phyloP scores from a whole-genome alignment of 768 basidiomycete species.

The Kwoniella mangroviensis region DNA sequence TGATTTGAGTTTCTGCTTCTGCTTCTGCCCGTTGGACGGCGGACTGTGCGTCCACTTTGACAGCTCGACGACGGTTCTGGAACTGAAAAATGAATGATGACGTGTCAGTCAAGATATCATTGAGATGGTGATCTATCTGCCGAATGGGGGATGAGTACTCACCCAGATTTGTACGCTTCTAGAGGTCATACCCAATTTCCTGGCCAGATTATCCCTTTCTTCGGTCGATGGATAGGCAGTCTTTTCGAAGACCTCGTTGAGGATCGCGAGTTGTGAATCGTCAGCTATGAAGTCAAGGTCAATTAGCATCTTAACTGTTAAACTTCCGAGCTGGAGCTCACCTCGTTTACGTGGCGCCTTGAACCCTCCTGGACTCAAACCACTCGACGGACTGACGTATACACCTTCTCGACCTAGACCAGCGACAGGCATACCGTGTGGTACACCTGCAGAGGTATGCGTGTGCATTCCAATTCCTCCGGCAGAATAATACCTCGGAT shows the following conservation, averaged over 20 bases:
- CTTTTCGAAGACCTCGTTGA: conserved; percentile 35
- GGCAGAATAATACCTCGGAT: conserved; percentile 19
- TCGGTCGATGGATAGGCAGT: conserved; percentile 43
- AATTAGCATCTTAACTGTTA: background rate
- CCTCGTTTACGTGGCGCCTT: conserved; percentile 41
- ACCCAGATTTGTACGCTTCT: conserved; percentile 51
- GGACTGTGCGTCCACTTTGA: conserved; percentile 46
- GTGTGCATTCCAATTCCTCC: conserved; percentile 4
- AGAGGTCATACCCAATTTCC: conserved; percentile 45
- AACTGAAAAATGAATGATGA: conserved; percentile 31
- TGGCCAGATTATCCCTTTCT: conserved; percentile 38
- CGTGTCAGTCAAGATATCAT: background rate
- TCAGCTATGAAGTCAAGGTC: conserved; percentile 30
- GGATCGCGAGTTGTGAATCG: conserved; percentile 33
- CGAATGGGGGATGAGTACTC: conserved; percentile 11
- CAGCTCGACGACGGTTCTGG: conserved; percentile 44
- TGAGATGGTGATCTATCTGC: no score
- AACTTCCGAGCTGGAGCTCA: conserved; percentile 9
- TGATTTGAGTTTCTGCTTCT: conserved; percentile 11
- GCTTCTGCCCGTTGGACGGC: conserved; percentile 33
- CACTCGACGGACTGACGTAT: conserved; percentile 17
- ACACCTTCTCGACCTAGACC: conserved; percentile 5
- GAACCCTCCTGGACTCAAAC: conserved; percentile 17
- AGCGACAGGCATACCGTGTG: background rate
- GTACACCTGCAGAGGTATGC: background rate